Evolutionary conservation across 495 filamentous ascomycete genomes (phyloP).

Genomic region (Aspergillus incahuasiensis): DNA sequence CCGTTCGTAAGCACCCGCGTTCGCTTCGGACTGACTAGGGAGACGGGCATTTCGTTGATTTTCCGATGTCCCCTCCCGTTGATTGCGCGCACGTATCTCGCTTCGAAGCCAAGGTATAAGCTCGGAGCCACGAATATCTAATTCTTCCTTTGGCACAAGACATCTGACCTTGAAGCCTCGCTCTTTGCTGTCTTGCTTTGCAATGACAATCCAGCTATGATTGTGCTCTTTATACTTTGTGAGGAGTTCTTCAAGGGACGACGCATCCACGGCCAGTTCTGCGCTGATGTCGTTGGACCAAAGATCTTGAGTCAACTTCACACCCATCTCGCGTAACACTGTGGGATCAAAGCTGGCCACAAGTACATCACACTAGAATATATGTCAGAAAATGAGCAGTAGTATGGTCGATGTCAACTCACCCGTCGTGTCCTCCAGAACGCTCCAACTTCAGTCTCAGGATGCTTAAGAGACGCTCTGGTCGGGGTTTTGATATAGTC

Average conservation of each 20-base stretch:
- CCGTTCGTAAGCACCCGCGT: slow-evolving; percentile 36
- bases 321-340: slow-evolving; percentile 66
- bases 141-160: slow-evolving; percentile 73
- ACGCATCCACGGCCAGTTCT: slow-evolving; percentile 80
- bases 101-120: slow-evolving; percentile 75
- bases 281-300: slow-evolving; percentile 83
- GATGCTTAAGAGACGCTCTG: slow-evolving; percentile 65
- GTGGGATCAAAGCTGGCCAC: slow-evolving; percentile 79
- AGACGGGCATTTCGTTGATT: slow-evolving; percentile 44
- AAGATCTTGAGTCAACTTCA: slow-evolving; percentile 72
- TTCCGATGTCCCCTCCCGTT: slow-evolving; percentile 50
- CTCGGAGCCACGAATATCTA: slow-evolving; percentile 68
- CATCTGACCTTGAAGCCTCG: slow-evolving; percentile 70
- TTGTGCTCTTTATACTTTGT: slow-evolving; percentile 64
- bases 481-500: slow-evolving; percentile 55
- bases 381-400: slow-evolving; percentile 11
- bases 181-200: slow-evolving; percentile 73
- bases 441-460: slow-evolving; percentile 41
- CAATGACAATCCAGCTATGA: slow-evolving; percentile 80
- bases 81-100: slow-evolving; percentile 75
- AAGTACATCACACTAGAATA: slow-evolving; percentile 71
- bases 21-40: slow-evolving; percentile 38
- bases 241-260: slow-evolving; percentile 67
- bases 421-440: slow-evolving; percentile 63
- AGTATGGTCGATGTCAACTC: slow-evolving; percentile 21